Conservation (phyloP, 345 rosid species). For the Eucalyptus urophylla region DNA sequence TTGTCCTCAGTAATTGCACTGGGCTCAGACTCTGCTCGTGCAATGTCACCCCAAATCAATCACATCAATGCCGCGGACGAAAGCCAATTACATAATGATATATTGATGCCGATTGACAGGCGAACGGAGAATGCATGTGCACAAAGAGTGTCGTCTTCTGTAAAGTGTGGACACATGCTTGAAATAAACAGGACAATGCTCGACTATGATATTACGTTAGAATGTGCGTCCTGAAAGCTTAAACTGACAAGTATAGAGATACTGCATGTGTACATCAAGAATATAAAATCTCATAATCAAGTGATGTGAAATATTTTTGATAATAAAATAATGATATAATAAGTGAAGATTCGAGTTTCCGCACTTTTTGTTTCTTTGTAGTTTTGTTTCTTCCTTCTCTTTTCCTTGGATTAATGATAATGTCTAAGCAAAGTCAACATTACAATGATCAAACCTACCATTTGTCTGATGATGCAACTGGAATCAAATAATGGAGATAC, state of each 20-base stretch:
- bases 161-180: fast-evolving
- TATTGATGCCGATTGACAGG: not conserved
- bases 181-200: not conserved
- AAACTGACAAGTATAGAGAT: not conserved
- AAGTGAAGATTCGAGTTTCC: not conserved
- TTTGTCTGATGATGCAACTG: not conserved
- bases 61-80: not conserved
- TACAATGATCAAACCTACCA: not conserved
- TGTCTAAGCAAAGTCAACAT: not conserved
- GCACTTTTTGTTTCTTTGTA: not conserved
- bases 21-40: not conserved
- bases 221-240: not conserved
- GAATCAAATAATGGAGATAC: not conserved
- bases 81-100: not conserved
- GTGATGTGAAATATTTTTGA: not conserved
- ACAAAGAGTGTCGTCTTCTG: not conserved
- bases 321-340: not conserved
- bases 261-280: not conserved
- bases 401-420: not conserved
- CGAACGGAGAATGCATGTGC: not conserved
- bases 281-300: not conserved
- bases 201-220: fast-evolving
- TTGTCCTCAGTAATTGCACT: not conserved
- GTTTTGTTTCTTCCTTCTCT: not conserved
- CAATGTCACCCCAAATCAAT: not conserved